These are phyloP conservation scores for Lactifluus rugatus DNA, from an alignment of 768 basidiomycete genomes.

Conservation along the genomic window DNA sequence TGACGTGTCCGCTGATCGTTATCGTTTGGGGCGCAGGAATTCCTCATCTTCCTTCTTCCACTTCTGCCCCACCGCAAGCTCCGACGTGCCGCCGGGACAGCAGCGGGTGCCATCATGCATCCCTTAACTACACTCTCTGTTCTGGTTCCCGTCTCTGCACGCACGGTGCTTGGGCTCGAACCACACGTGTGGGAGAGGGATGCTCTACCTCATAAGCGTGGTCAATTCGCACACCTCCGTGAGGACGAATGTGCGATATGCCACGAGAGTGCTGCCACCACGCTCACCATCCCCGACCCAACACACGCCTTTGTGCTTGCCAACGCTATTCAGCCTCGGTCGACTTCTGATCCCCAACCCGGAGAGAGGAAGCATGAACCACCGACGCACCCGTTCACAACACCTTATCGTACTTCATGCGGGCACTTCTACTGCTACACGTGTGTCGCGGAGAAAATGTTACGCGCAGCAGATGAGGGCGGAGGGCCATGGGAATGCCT, in stretches of 20 bases:
- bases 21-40: slow-evolving; percentile 52
- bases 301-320: slow-evolving; percentile 36
- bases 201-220: slow-evolving; percentile 25
- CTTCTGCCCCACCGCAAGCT: slow-evolving; percentile 62
- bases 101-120: slow-evolving; percentile 24
- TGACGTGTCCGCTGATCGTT: background rate
- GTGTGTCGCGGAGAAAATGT: slow-evolving; percentile 78
- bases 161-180: slow-evolving; percentile 20
- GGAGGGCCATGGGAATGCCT: slow-evolving; percentile 73
- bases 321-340: slow-evolving; percentile 23
- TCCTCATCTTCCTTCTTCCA: slow-evolving; percentile 85
- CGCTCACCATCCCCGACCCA: slow-evolving; percentile 45
- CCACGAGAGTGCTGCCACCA: slow-evolving; percentile 60
- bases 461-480: slow-evolving; percentile 59
- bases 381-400: slow-evolving; percentile 58
- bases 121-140: slow-evolving; percentile 21
- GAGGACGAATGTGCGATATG: slow-evolving; percentile 85
- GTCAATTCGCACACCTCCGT: slow-evolving; percentile 63
- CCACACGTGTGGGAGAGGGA: background rate
- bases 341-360: slow-evolving; percentile 19
- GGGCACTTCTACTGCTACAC: slow-evolving; percentile 90
- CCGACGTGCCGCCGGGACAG: slow-evolving; percentile 40
- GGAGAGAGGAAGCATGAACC: slow-evolving; percentile 32
- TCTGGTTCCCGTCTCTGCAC: slow-evolving; percentile 29
- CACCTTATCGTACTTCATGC: slow-evolving; percentile 76